These are phyloP conservation scores for Boletus pseudo-olivaceus DNA, from an alignment of 768 basidiomycete genomes.

Conservation along the genomic window DNA sequence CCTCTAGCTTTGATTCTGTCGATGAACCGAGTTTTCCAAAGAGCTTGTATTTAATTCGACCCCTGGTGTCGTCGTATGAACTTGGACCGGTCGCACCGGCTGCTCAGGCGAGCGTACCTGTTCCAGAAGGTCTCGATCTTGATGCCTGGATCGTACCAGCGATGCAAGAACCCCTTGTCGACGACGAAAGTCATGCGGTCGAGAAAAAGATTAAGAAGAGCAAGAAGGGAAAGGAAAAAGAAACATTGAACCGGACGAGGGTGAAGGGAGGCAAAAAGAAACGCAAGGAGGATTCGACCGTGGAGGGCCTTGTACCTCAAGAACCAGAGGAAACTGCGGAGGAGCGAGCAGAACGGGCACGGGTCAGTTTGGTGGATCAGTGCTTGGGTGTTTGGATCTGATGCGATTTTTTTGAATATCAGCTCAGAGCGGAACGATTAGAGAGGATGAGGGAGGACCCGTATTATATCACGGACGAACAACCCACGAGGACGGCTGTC, in stretches of 20 bases:
- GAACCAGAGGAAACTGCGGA: conserved; percentile 53
- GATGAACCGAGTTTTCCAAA: conserved; percentile 68
- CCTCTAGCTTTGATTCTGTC: conserved; percentile 38
- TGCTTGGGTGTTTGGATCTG: not conserved
- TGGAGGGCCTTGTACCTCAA: conserved; percentile 37
- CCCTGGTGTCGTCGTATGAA: conserved; percentile 72
- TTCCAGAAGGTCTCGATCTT: conserved; percentile 84
- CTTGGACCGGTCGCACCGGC: conserved; percentile 78
- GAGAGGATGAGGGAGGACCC: conserved; percentile 83
- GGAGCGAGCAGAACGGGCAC: conserved; percentile 56
- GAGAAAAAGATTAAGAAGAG: conserved; percentile 40
- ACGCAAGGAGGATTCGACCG: conserved; percentile 24
- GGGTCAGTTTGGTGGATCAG: conserved; percentile 40
- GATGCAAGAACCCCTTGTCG: conserved; percentile 29
- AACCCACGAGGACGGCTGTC: conserved; percentile 33
- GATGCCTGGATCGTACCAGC: conserved; percentile 82
- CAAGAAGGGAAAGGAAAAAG: conserved; percentile 48
- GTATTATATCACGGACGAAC: conserved; percentile 80
- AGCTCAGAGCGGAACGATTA: conserved; percentile 75
- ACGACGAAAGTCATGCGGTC: conserved; percentile 37
- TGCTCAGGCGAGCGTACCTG: conserved; percentile 77
- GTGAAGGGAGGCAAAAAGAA: conserved; percentile 46
- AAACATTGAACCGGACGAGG: conserved; percentile 23
- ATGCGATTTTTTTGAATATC: conserved; percentile 6
- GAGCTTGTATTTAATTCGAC: conserved; percentile 80